phyloP scores from a whole-genome alignment of 176 grass and related monocot genomes.

The Saccharum officinarum region DNA sequence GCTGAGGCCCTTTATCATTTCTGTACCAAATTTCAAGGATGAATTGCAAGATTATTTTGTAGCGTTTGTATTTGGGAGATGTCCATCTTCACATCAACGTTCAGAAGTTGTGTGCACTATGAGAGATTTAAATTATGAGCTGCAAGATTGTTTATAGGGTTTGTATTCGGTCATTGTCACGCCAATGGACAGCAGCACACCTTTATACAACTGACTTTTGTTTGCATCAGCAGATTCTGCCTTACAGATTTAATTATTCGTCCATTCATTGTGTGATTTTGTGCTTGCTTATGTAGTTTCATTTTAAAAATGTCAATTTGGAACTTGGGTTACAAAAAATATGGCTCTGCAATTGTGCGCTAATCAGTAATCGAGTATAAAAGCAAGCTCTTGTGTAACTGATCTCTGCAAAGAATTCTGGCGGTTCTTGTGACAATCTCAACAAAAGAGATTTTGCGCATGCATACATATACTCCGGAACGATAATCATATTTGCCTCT shows the following conservation, averaged over 20 bases:
- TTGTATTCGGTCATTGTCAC: background rate
- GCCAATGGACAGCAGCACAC: background rate
- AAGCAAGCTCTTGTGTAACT: background rate
- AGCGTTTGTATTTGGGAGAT: background rate
- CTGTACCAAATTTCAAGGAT: background rate
- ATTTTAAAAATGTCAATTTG: background rate
- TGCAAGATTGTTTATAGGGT: background rate
- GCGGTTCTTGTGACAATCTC: background rate
- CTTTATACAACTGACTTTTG: background rate
- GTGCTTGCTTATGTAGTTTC: background rate
- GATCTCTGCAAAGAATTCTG: background rate
- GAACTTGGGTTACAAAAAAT: background rate
- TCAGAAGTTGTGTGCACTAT: background rate
- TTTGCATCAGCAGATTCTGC: background rate
- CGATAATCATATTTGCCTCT: background rate
- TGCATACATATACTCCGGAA: background rate
- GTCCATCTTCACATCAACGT: background rate
- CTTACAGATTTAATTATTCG: background rate
- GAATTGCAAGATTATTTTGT: background rate
- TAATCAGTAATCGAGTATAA: background rate
- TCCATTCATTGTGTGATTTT: conserved; percentile 1
- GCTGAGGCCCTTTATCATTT: background rate
- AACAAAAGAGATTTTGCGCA: background rate
- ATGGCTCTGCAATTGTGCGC: background rate
- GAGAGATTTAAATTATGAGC: background rate